These are phyloP conservation scores for Quercus engelmannii DNA, from an alignment of 306 rosid genomes.

Conservation along the genomic window DNA sequence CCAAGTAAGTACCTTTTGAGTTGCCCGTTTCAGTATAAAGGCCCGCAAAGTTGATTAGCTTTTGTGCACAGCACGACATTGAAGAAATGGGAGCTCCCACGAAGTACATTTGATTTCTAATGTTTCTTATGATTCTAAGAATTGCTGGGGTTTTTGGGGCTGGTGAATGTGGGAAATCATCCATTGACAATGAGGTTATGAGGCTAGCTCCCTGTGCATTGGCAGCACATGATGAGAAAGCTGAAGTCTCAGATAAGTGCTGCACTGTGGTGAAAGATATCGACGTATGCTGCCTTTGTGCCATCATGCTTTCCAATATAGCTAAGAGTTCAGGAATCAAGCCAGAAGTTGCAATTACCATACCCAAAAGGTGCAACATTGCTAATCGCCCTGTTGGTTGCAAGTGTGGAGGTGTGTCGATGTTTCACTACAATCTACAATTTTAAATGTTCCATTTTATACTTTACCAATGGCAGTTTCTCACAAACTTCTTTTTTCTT, in stretches of 20 bases:
- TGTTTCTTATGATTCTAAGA: constrained; percentile 13
- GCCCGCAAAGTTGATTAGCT: background rate
- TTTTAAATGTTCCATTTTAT: too few species aligned
- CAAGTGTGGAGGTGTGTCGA: constrained; percentile 43
- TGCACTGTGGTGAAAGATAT: constrained; percentile 41
- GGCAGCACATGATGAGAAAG: constrained; percentile 35
- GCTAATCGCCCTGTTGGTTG: constrained; percentile 39
- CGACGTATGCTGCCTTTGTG: constrained; percentile 44
- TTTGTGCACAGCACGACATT: background rate
- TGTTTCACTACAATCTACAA: background rate
- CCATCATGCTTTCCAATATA: constrained; percentile 42
- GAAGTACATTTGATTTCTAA: constrained; percentile 7
- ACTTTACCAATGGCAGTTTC: too few species aligned
- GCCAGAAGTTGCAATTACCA: constrained; percentile 44
- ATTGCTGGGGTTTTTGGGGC: constrained; percentile 22
- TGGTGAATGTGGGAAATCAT: constrained; percentile 43
- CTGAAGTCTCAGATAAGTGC: constrained; percentile 36
- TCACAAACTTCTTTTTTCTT: too few species aligned
- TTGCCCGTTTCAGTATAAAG: background rate
- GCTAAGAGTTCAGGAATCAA: constrained; percentile 37
- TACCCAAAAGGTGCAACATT: constrained; percentile 49
- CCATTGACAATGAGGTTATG: constrained; percentile 40
- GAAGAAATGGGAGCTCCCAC: background rate
- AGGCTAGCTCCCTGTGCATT: constrained; percentile 40
- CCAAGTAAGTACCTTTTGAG: background rate